These are phyloP conservation scores for Pseudisothecium myosuroides DNA, from an alignment of 225 moss, liverwort and hornwort species.

Conservation along the genomic window DNA sequence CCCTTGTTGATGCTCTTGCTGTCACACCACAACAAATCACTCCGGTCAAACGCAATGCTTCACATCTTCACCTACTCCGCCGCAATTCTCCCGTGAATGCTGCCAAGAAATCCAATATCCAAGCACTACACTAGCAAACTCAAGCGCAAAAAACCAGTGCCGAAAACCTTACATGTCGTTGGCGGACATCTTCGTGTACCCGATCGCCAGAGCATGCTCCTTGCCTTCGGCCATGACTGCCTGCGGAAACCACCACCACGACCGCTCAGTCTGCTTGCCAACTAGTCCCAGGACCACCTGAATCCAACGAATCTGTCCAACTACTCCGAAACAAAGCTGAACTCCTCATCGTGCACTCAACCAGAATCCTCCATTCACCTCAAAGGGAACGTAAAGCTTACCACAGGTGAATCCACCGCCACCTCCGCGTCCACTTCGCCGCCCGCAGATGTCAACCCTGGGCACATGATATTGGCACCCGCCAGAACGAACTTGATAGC, in stretches of 20 bases:
- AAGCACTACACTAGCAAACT: neutral
- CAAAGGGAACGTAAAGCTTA: slow-evolving; percentile 1
- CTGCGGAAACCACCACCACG: slow-evolving; percentile 22
- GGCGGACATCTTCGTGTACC: slow-evolving; percentile 98
- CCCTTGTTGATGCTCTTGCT: slow-evolving; percentile 92
- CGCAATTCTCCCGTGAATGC: neutral
- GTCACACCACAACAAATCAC: neutral
- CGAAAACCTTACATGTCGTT: slow-evolving; percentile 62
- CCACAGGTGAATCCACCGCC: slow-evolving; percentile 75
- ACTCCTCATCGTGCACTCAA: neutral
- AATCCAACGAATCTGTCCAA: neutral
- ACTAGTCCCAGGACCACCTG: neutral
- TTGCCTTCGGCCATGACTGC: slow-evolving; percentile 97
- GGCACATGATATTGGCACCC: slow-evolving; percentile 98
- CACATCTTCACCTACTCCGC: neutral
- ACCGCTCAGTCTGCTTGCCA: neutral
- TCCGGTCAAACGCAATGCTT: neutral
- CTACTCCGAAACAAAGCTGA: neutral
- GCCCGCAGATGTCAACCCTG: slow-evolving; percentile 91
- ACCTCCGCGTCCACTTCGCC: slow-evolving; percentile 73
- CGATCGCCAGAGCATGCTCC: slow-evolving; percentile 90
- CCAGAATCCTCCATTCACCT: neutral
- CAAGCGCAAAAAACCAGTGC: neutral
- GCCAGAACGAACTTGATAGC: slow-evolving; percentile 97
- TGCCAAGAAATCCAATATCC: neutral